Evolutionary conservation across 2,329 filamentous ascomycete genomes (phyloP).

Genomic region (Hirsutella rhossiliensis): DNA sequence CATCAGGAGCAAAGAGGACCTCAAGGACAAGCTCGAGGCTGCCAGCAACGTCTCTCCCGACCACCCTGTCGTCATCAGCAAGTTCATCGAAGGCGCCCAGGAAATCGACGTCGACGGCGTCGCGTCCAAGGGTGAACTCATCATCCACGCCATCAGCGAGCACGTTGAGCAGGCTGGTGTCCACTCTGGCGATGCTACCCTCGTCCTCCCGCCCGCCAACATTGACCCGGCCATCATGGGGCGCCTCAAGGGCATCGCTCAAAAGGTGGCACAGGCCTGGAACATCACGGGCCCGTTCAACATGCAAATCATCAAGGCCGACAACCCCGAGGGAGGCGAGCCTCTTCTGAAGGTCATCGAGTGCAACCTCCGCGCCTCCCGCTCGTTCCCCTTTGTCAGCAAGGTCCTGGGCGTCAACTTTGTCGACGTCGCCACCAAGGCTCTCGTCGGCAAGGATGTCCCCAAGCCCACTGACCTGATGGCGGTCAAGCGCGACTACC

Average conservation of each 20-base stretch:
- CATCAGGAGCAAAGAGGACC: conserved; percentile 74
- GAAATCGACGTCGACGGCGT: conserved; percentile 97
- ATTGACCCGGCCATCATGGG: conserved; percentile 68
- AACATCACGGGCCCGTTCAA: conserved; percentile 97
- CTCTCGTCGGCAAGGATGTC: conserved; percentile 73
- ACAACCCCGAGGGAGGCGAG: conserved; percentile 61
- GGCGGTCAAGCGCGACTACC: conserved; percentile 77
- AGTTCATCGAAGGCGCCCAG: conserved; percentile 93
- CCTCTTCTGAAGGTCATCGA: conserved; percentile 89
- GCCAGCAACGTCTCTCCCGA: conserved; percentile 87
- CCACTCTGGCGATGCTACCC: conserved; percentile 92
- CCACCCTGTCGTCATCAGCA: conserved; percentile 94
- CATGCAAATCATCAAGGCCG: conserved; percentile 98
- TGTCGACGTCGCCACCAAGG: conserved; percentile 89
- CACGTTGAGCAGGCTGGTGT: conserved; percentile 96
- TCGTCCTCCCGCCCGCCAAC: conserved; percentile 77
- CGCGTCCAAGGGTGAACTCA: conserved; percentile 70
- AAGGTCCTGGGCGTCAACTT: conserved; percentile 96
- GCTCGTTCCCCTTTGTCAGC: conserved; percentile 96
- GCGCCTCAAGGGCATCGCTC: conserved; percentile 86
- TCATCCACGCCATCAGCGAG: conserved; percentile 87
- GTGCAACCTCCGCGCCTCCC: conserved; percentile 93
- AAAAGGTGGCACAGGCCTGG: conserved; percentile 96
- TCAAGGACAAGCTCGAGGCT: conserved; percentile 89
- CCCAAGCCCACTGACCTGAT: conserved; percentile 82